Base-by-base conservation (phyloP, 305 asterid genomes). In the Fraxinus angustifolia region DNA sequence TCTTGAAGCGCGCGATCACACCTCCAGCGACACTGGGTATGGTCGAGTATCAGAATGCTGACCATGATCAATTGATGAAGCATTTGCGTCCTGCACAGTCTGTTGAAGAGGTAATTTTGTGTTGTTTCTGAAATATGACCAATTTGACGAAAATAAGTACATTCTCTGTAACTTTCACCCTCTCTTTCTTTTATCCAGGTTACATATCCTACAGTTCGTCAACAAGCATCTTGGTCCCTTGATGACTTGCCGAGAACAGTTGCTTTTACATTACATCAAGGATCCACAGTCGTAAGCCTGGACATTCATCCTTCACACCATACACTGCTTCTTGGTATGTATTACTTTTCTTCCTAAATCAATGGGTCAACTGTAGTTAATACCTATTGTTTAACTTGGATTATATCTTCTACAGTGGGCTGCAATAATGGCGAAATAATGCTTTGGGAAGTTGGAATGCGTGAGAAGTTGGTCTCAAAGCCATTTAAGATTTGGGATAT, bases 1-100 rank as follows among this genome's bases (percentile, higher is more conserved):
- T 93, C 42, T 86, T 94, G 90, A 96, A 96, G 91, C 96, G 99
- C 70, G 97, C 99, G 21, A 85, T 93, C 81, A 93, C 98, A 34
- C 98, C 99, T 82, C 98, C 99, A 10, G 94, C 92, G 8, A 92
- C 96, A 1, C 87, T 94, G 82, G 99, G 99, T 70, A 92, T 96
- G 97, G 92, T 88, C 82, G 99, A 96, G 26, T 93, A 93, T 90
- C 97, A 87, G 79, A 91, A 84, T 81, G 87, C 93, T 78, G 99
- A 96, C 81, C 98, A 93, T 82, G 98, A 96, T 78, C 99, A 93
- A 85, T 84, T 96, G 81, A 93, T 96, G 93, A 94, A 94, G 88
- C 97, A 97, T 72, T 86, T 96, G 81, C 97, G 97, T 4, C 94
- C 99, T 26, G 91, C 97, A 30, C 99, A 89, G 65, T 93, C 97